Evolutionary conservation across 257 asterid genomes (phyloP).

Genomic region (Nemophila menziesii): DNA sequence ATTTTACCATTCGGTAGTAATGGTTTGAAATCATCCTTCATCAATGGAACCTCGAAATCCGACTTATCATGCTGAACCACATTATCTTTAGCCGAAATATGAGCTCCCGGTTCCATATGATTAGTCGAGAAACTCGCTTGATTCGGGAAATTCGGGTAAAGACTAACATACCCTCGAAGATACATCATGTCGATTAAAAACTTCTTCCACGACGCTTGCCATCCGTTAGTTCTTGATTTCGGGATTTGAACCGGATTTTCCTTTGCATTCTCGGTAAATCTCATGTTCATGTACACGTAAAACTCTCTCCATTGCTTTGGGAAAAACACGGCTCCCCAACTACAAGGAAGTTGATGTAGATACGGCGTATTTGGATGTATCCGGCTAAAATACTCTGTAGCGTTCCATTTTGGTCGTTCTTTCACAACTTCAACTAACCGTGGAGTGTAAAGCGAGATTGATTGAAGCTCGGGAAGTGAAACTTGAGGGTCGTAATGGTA

Average conservation of each 20-base stretch:
- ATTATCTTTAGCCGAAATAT: conserved; percentile 74
- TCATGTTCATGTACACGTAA: conserved; percentile 87
- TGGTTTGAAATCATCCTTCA: conserved; percentile 52
- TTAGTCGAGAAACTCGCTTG: conserved; percentile 91
- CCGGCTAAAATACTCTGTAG: conserved; percentile 55
- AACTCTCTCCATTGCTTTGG: conserved; percentile 95
- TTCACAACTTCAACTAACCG: conserved; percentile 84
- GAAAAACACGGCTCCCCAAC: conserved; percentile 94
- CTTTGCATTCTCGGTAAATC: conserved; percentile 78
- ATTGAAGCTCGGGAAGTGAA: conserved; percentile 72
- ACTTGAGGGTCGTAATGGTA: conserved; percentile 88
- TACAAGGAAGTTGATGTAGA: conserved; percentile 88
- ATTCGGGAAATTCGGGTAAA: conserved; percentile 81
- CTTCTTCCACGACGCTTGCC: conserved; percentile 99
- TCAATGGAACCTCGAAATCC: conserved; percentile 81
- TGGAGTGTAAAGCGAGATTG: conserved; percentile 89
- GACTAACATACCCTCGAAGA: conserved; percentile 68
- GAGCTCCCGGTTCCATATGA: conserved; percentile 98
- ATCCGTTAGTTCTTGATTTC: conserved; percentile 86
- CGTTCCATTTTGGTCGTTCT: conserved; percentile 92
- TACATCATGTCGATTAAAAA: conserved; percentile 94
- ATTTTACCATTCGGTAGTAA: conserved; percentile 63
- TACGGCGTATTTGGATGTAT: conserved; percentile 92
- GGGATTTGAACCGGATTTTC: conserved; percentile 89
- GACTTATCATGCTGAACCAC: conserved; percentile 56